Evolutionary conservation across 768 basidiomycete species (phyloP).

Genomic region (Mycena galericulata): DNA sequence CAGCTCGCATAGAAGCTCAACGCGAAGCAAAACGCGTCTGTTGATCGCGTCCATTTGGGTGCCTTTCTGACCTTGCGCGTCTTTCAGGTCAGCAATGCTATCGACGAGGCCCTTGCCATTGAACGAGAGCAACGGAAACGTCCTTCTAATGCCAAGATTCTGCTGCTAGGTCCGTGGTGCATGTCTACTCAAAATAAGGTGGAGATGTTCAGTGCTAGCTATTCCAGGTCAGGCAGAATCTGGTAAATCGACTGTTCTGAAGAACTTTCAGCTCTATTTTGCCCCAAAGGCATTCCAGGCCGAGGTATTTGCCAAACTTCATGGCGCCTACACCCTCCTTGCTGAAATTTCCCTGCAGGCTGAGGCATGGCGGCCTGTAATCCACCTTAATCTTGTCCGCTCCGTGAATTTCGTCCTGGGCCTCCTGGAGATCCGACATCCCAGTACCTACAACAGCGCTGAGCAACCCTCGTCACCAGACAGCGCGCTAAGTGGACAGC

Average conservation of each 20-base stretch:
- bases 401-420: conserved; percentile 58
- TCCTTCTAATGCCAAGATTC: conserved; percentile 57
- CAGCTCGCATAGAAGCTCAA: conserved; percentile 29
- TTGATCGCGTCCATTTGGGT: background rate
- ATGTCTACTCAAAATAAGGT: background rate
- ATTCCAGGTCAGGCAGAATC: conserved; percentile 72
- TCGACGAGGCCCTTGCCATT: conserved; percentile 62
- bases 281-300: conserved; percentile 68
- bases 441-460: conserved; percentile 16
- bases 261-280: conserved; percentile 74
- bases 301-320: conserved; percentile 51
- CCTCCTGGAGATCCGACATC: conserved; percentile 34
- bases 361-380: conserved; percentile 72
- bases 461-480: conserved; percentile 36
- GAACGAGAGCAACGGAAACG: conserved; percentile 60
- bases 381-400: conserved; percentile 76
- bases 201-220: background rate
- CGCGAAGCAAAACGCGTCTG: conserved; percentile 58
- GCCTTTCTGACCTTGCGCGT: conserved; percentile 7
- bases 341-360: conserved; percentile 42
- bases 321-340: background rate
- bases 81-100: conserved; percentile 56
- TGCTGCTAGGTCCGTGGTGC: conserved; percentile 64
- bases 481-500: conserved; percentile 45
- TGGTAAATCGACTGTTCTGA: conserved; percentile 75